Evolutionary conservation across 2,329 filamentous ascomycete genomes (phyloP), one percentile per base, ranked within the genome.

Genomic region (Stachybotrys chlorohalonatus): DNA sequence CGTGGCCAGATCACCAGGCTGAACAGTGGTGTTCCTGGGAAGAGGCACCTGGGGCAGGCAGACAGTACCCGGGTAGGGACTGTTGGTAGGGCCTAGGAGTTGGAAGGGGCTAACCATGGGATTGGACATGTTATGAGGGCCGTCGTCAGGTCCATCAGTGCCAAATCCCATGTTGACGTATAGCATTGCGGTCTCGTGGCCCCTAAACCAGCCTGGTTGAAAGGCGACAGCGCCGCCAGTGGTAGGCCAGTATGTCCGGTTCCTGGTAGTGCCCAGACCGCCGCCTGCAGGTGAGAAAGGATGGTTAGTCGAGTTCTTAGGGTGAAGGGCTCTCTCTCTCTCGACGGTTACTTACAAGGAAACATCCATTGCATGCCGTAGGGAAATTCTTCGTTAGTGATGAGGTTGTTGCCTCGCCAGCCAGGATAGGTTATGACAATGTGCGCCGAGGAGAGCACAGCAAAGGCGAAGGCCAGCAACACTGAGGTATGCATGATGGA

Each of bases 311-410:
- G 24, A 24, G 24, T 24, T 24, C 24, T 24, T 4, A 24, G 24
- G 24, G 51, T 55, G 24, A 47, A 36, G 24, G 53, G 51, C 5
- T 30, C 24, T 24, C 24, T 30, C 24, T 24, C 24, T 46, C 5
- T 15, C 9, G 46, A 16, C 8, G 15, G 46, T 8, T n/a, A 76
- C 89, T 74, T 77, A 96, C 91, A 96, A 71, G 92, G 91, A 76
- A 95, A 96, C 69, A 86, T 84, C 91, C 91, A 96, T 75, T 95
- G 88, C 89, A 94, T 93, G 73, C 91, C 92, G 62, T 89, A 95
- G 1, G 91, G 91, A 62, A 83, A 94, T 1, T 81, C 84, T 2
- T 82, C 83, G 68, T 90, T 95, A 48, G 86, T 87, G 66, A 87
- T 80, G 58, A 95, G 81, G 68, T 90, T 95, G 75, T 95, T 86